Evolutionary conservation across 352 stramenopile genomes (phyloP).

Genomic region (Globisporangium paroecandrum): DNA sequence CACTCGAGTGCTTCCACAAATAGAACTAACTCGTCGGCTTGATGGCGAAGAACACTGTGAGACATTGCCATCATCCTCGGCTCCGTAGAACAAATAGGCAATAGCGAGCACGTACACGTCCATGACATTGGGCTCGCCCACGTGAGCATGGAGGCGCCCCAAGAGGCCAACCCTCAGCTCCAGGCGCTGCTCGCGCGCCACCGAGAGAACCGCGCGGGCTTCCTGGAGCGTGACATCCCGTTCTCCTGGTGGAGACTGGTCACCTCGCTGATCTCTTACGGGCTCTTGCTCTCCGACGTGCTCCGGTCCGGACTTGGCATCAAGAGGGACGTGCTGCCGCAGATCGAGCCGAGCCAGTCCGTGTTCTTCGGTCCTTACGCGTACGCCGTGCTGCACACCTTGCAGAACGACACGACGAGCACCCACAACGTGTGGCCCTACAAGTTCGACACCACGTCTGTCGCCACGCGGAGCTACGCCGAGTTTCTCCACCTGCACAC

Average conservation of each 20-base stretch:
- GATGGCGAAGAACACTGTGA: background rate
- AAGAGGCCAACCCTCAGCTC: background rate
- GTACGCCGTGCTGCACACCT: slow-evolving; percentile 3
- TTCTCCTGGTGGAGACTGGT: slow-evolving; percentile 14
- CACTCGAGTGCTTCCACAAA: background rate
- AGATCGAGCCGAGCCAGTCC: slow-evolving; percentile 1
- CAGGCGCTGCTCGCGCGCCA: background rate
- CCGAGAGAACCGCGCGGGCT: background rate
- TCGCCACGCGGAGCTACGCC: slow-evolving; percentile 12
- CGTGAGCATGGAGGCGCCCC: background rate
- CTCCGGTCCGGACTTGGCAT: slow-evolving; percentile 13
- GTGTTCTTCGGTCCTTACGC: slow-evolving; percentile 14
- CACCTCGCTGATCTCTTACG: slow-evolving; percentile 19
- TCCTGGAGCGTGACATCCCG: slow-evolving; percentile 10
- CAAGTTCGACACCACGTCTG: slow-evolving; percentile 21
- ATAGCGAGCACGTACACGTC: background rate
- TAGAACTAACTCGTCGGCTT: background rate
- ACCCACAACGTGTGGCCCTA: slow-evolving; percentile 11
- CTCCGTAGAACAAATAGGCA: background rate
- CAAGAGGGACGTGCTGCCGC: background rate
- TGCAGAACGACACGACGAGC: background rate
- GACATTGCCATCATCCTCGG: background rate
- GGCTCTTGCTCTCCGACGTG: slow-evolving; percentile 21
- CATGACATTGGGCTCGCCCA: background rate
- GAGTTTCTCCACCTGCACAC: slow-evolving; percentile 8